These are phyloP conservation scores for Nicotiana tabacum DNA, from an alignment of 257 asterid genomes.

Conservation along the genomic window DNA sequence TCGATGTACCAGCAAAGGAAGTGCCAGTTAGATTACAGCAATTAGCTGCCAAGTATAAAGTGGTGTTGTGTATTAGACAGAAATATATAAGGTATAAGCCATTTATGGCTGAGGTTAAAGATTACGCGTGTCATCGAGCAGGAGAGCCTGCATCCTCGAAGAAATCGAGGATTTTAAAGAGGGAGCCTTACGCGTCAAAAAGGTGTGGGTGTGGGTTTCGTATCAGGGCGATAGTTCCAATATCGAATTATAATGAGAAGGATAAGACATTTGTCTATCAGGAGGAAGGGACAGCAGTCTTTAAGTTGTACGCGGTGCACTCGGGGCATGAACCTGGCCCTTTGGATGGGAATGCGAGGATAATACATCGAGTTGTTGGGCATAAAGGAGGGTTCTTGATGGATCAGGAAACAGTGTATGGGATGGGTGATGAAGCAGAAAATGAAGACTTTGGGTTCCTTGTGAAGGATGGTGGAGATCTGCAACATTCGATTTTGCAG, in stretches of 20 bases:
- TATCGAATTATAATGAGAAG: slow-evolving; percentile 82
- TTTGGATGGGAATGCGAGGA: slow-evolving; percentile 91
- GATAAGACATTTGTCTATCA: slow-evolving; percentile 90
- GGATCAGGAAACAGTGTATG: slow-evolving; percentile 73
- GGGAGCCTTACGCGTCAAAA: slow-evolving; percentile 87
- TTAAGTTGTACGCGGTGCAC: slow-evolving; percentile 91
- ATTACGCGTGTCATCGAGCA: slow-evolving; percentile 94
- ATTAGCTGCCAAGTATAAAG: slow-evolving; percentile 88
- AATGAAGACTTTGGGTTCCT: slow-evolving; percentile 60
- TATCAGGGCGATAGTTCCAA: slow-evolving; percentile 90
- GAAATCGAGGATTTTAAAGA: slow-evolving; percentile 59
- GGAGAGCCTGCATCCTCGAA: slow-evolving; percentile 90
- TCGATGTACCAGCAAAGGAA: slow-evolving; percentile 95
- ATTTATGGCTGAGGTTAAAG: slow-evolving; percentile 98
- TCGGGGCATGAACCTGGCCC: slow-evolving; percentile 98
- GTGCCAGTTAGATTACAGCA: slow-evolving; percentile 77
- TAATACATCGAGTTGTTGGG: slow-evolving; percentile 91
- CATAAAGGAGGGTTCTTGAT: slow-evolving; percentile 78
- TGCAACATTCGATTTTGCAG: slow-evolving; percentile 64
- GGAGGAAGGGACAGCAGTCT: slow-evolving; percentile 96
- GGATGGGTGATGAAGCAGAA: slow-evolving; percentile 77
- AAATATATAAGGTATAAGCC: slow-evolving; percentile 95
- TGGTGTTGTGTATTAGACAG: slow-evolving; percentile 83
- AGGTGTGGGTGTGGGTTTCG: slow-evolving; percentile 96
- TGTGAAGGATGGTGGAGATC: slow-evolving; percentile 57